Conservation (phyloP, 257 asterid species). For the Cynanchum wilfordii region DNA sequence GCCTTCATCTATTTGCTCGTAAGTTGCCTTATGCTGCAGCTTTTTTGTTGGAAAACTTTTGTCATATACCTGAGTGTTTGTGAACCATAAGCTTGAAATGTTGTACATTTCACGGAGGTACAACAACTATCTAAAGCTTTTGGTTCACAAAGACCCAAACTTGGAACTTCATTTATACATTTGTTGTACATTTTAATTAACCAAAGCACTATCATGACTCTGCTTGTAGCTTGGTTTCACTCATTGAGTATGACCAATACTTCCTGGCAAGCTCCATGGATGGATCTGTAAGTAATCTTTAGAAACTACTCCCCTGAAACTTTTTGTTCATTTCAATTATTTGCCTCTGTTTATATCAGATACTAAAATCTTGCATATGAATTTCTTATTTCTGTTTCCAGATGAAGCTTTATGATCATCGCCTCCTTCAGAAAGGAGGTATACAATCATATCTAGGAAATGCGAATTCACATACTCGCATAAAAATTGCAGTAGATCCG, state of each 20-base stretch:
- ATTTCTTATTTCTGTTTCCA: constrained; percentile 13
- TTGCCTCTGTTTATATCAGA: not conserved
- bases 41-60: not conserved
- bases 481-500: constrained; percentile 84
- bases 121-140: not conserved
- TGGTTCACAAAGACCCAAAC: not conserved
- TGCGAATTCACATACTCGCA: constrained; percentile 69
- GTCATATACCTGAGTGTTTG: not conserved
- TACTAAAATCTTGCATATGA: not conserved
- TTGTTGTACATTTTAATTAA: constrained; percentile 4
- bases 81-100: not conserved
- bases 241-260: constrained; percentile 61
- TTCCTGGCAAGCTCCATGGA: constrained; percentile 96
- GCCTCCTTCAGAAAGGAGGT: constrained; percentile 60
- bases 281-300: constrained; percentile 73
- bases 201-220: constrained; percentile 13
- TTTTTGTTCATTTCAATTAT: not conserved
- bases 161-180: constrained; percentile 3
- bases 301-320: not conserved
- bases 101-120: not conserved
- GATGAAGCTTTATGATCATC: constrained; percentile 88
- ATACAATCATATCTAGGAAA: constrained; percentile 80
- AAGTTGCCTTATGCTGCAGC: constrained; percentile 28
- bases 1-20: constrained; percentile 89
- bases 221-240: constrained; percentile 60